phyloP scores from a whole-genome alignment of 495 filamentous ascomycete genomes.

The Annulohypoxylon maeteangense region DNA sequence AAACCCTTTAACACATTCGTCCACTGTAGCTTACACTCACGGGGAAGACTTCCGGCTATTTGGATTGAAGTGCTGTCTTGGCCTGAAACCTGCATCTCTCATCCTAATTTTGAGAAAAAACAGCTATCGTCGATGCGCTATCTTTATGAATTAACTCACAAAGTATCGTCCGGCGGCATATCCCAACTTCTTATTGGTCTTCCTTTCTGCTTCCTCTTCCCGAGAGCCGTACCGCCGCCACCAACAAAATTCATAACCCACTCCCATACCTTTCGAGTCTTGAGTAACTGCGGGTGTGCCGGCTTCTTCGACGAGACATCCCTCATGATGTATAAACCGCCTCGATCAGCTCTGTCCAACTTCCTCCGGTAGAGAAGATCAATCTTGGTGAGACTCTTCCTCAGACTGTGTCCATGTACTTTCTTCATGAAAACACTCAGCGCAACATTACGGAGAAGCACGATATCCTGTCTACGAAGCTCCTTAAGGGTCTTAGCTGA shows the following conservation, averaged over 20 bases:
- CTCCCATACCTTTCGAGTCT: conserved; percentile 72
- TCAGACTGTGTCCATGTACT: conserved; percentile 81
- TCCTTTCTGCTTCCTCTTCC: conserved; percentile 42
- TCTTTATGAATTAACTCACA: conserved; percentile 6
- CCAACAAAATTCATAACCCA: conserved; percentile 83
- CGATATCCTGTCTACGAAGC: conserved; percentile 75
- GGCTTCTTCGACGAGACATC: conserved; percentile 49
- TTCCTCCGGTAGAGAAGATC: conserved; percentile 69
- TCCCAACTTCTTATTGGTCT: conserved; percentile 44
- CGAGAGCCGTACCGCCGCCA: conserved; percentile 35
- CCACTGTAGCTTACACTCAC: background rate
- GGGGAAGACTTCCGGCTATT: background rate
- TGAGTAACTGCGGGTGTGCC: conserved; percentile 65
- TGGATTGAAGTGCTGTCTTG: background rate
- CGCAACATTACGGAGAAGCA: conserved; percentile 81
- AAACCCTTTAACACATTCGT: background rate
- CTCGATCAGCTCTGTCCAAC: conserved; percentile 54
- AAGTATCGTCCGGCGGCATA: conserved; percentile 45
- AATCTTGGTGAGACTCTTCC: conserved; percentile 75
- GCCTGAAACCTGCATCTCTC: no score
- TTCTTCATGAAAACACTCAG: conserved; percentile 74
- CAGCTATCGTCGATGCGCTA: background rate
- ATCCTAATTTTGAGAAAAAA: no score
- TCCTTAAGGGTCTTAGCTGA: conserved; percentile 58
- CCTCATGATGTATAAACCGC: conserved; percentile 55